Conservation (phyloP, 2,329 filamentous ascomycete species). For the Grosmannia huntii region DNA sequence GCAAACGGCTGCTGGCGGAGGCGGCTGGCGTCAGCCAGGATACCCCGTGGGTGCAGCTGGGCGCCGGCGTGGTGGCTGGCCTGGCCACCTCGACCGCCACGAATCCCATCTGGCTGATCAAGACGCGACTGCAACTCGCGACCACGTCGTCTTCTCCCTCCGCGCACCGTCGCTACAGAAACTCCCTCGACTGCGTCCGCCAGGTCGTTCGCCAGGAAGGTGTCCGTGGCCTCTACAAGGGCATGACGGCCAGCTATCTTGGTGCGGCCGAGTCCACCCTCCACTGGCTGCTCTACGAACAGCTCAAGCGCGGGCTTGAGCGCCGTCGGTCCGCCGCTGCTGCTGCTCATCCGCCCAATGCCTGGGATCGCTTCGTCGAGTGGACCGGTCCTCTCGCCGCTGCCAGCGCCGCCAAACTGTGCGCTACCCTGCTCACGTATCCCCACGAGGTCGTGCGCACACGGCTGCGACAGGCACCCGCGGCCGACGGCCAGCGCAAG, state of each 20-base stretch:
- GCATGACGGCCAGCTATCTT: slow-evolving; percentile 81
- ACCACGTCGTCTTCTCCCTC: slow-evolving; percentile 44
- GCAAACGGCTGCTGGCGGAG: slow-evolving; percentile 68
- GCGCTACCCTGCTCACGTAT: slow-evolving; percentile 77
- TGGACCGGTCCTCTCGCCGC: slow-evolving; percentile 70
- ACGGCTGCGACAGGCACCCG: slow-evolving; percentile 72
- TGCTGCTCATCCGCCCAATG: slow-evolving; percentile 37
- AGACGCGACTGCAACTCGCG: slow-evolving; percentile 84
- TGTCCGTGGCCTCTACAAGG: slow-evolving; percentile 71
- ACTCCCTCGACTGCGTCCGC: slow-evolving; percentile 75
- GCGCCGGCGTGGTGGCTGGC: slow-evolving; percentile 64
- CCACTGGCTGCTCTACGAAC: slow-evolving; percentile 91
- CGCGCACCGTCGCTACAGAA: slow-evolving; percentile 53
- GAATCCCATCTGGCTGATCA: slow-evolving; percentile 94
- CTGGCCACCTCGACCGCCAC: slow-evolving; percentile 82
- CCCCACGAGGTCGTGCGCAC: slow-evolving; percentile 88
- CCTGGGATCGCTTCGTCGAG: slow-evolving; percentile 62
- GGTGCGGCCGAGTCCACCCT: slow-evolving; percentile 82
- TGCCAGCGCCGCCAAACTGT: slow-evolving; percentile 72
- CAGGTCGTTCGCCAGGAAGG: slow-evolving; percentile 76
- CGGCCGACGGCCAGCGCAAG: slow-evolving; percentile 57
- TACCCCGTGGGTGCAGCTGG: slow-evolving; percentile 63
- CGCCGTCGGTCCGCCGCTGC: slow-evolving; percentile 44
- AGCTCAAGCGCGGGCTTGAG: slow-evolving; percentile 67
- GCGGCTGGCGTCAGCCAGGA: slow-evolving; percentile 57